These are phyloP conservation scores for Ehretia macrophylla DNA, from an alignment of 257 asterid species.

Conservation along the genomic window DNA sequence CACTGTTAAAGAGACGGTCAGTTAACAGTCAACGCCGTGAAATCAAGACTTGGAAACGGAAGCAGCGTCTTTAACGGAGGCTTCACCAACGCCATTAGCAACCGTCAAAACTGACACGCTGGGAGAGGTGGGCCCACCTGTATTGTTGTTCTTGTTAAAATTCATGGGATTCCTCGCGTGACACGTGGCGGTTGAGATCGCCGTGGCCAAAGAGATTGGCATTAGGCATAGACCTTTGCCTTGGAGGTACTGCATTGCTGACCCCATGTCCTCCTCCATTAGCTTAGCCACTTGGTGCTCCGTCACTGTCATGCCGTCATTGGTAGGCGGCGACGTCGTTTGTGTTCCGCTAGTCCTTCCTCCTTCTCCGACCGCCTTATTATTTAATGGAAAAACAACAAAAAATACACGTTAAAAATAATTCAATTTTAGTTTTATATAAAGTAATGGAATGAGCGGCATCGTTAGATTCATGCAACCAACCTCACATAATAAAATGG, in stretches of 20 bases:
- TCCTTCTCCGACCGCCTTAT: conserved; percentile 23
- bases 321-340: conserved; percentile 52
- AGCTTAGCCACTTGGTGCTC: conserved; percentile 92
- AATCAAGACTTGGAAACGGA: conserved; percentile 47
- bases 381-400: not conserved
- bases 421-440: not conserved
- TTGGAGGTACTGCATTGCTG: conserved; percentile 95
- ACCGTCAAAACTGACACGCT: conserved; percentile 64
- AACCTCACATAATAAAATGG: no score
- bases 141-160: conserved; percentile 11
- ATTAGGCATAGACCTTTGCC: conserved; percentile 93
- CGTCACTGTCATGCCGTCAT: conserved; percentile 61
- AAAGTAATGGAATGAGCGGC: not conserved
- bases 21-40: conserved; percentile 27
- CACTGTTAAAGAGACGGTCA: conserved; percentile 14
- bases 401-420: not conserved
- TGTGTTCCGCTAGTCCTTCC: conserved; percentile 47
- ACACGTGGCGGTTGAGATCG: conserved; percentile 78
- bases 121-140: conserved; percentile 61
- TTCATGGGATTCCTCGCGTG: conserved; percentile 44
- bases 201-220: conserved; percentile 90
- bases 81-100: conserved; percentile 32
- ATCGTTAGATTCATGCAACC: conserved; percentile 15
- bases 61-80: conserved; percentile 44
- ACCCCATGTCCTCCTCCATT: conserved; percentile 96